These are phyloP conservation scores for Eimeria sp. DNA, from an alignment of 169 alveolate genomes.

Conservation along the genomic window DNA sequence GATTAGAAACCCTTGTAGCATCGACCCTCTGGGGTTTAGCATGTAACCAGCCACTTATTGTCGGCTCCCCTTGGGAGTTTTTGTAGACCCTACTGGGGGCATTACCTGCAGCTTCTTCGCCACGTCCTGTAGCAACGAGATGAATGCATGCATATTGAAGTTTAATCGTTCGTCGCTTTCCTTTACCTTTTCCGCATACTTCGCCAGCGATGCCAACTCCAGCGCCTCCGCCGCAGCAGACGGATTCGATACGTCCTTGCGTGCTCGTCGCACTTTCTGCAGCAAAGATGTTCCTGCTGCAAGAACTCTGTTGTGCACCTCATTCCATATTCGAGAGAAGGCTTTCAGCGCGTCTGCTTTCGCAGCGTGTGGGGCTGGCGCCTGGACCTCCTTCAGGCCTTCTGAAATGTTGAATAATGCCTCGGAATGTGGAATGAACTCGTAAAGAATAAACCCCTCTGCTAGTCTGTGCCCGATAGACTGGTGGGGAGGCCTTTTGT, in stretches of 20 bases:
- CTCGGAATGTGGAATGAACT: slow-evolving; percentile 62
- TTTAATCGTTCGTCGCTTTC: not conserved
- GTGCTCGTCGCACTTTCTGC: not conserved
- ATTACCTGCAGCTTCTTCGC: slow-evolving; percentile 23
- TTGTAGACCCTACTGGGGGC: not conserved
- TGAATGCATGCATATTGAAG: not conserved
- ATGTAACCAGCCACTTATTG: not conserved
- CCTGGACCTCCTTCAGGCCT: not conserved
- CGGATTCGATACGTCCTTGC: not conserved
- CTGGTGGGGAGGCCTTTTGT: not conserved
- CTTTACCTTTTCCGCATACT: slow-evolving; percentile 13
- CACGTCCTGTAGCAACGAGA: not conserved
- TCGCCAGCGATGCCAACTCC: not conserved
- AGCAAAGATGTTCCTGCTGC: slow-evolving; percentile 9
- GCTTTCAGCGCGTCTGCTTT: not conserved
- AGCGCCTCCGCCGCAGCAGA: not conserved
- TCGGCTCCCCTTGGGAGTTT: not conserved
- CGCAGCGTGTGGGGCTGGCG: not conserved
- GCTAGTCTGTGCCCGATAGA: not conserved
- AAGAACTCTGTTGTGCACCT: not conserved
- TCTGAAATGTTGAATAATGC: slow-evolving; percentile 7
- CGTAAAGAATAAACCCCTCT: slow-evolving; percentile 7
- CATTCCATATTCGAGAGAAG: not conserved
- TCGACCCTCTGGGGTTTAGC: not conserved
- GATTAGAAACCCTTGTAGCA: not conserved